Base-by-base conservation (phyloP, 306 rosid genomes). In the Malus asiatica region DNA sequence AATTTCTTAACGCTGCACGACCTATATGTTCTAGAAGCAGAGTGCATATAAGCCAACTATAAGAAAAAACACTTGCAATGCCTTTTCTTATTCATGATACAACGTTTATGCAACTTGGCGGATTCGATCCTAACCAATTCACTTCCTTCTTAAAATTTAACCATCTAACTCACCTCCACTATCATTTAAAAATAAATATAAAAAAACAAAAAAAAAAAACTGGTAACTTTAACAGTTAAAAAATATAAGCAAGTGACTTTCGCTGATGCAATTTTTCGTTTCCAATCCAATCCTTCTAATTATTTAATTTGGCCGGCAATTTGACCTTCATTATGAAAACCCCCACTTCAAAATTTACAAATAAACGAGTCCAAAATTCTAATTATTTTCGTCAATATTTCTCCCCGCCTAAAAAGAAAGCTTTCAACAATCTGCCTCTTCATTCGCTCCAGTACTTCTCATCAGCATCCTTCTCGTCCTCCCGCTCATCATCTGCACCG, bases 371-470 rank as follows among this genome's bases (percentile, higher is more conserved):
- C 35, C 32, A 60, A 23, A 14, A 25, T 22, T 60, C 65, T 22
- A 60, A 60, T 14, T 25, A 38, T 60, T 25, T 11, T 57, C 29
- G 22, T 57, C 62, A 57, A 57, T n/a, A 57, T 19, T 57, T 57
- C n/a, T 3, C 5, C 62, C n/a, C 14, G 13, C 27, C 13, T 0
- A 25, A 8, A 25, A 61, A 2, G 3, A 0, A 2, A 10, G 63
- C 23, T 9, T 3, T 6, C 44, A 66, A 48, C 20, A 48, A 5
- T 6, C 3, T 5, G 3, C 20, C 55, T 5, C 6, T 15, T 88
- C 85, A 90, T 65, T 90, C 94, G 69, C 94, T 89, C 98, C 96
- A 87, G 22, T 88, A 93, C 80, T 88, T 88, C 64, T 90, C 93
- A 60, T 93, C 94, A 51, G 61, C 82, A 70, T 87, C 91, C 44